Evolutionary conservation across 2,329 filamentous ascomycete species (phyloP).

Genomic region (Trichoderma harzianum): DNA sequence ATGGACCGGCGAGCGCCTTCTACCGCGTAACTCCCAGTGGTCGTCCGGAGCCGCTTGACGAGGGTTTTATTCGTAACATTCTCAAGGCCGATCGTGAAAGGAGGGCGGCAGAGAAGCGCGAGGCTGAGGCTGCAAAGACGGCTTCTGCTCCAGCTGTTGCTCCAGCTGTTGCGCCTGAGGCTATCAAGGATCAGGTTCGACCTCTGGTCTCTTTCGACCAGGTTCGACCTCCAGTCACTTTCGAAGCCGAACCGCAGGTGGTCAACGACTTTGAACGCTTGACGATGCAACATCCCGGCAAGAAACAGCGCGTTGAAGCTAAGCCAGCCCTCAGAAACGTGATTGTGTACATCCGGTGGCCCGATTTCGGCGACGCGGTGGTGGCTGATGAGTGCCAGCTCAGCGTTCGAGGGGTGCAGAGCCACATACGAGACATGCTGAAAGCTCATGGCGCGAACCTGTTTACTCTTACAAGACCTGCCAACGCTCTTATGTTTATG

Average conservation of each 20-base stretch:
- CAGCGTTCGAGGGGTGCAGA: conserved; percentile 28
- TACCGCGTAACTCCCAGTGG: background rate
- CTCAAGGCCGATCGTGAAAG: background rate
- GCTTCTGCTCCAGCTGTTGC: background rate
- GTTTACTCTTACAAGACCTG: background rate
- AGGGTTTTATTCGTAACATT: background rate
- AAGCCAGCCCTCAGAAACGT: conserved; percentile 9
- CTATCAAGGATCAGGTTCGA: background rate
- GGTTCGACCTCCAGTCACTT: background rate
- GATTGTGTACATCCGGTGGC: conserved; percentile 29
- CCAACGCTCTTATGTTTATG: background rate
- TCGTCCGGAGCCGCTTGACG: background rate
- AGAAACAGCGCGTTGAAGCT: background rate
- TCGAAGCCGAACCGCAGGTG: background rate
- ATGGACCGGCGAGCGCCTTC: background rate
- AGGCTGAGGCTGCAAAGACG: background rate
- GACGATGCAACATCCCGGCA: background rate
- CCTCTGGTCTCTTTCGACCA: background rate
- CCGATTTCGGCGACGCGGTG: conserved; percentile 29
- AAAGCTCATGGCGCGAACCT: conserved; percentile 17
- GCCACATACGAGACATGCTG: conserved; percentile 24
- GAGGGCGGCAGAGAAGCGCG: background rate
- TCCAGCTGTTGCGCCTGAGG: background rate
- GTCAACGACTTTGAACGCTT: background rate
- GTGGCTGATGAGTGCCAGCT: conserved; percentile 29